Conservation (phyloP, 257 asterid species). For the Perilla frutescens region DNA sequence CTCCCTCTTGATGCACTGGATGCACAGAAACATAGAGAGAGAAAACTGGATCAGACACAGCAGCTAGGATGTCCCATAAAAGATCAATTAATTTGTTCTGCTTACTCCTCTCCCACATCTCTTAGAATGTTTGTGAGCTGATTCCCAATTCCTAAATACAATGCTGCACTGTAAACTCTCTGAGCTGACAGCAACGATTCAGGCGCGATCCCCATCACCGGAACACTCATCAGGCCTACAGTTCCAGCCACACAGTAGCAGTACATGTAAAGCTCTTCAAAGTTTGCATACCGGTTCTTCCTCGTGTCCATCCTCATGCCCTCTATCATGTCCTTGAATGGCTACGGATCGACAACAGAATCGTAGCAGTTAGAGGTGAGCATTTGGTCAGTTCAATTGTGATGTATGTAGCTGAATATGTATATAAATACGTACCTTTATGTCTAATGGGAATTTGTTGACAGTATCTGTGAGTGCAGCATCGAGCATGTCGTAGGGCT, state of each 20-base stretch:
- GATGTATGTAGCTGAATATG: no score
- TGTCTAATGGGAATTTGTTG: constrained; percentile 68
- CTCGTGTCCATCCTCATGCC: constrained; percentile 89
- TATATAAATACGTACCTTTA: constrained; percentile 49
- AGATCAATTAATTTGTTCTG: no score
- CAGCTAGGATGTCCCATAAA: background rate
- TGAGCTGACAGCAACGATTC: constrained; percentile 62
- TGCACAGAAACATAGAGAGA: background rate
- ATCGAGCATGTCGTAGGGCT: constrained; percentile 80
- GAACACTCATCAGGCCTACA: constrained; percentile 88
- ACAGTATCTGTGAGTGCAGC: constrained; percentile 82
- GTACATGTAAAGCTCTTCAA: constrained; percentile 67
- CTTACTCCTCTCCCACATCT: constrained; percentile 93
- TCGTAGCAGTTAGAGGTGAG: background rate
- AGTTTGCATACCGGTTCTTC: constrained; percentile 63
- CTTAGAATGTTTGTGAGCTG: constrained; percentile 78
- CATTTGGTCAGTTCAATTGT: no score
- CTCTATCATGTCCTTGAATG: constrained; percentile 88
- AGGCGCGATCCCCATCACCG: constrained; percentile 85
- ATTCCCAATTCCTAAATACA: constrained; percentile 73
- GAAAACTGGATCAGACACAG: background rate
- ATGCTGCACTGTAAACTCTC: constrained; percentile 61
- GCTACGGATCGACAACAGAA: constrained; percentile 41
- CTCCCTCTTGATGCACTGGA: constrained; percentile 80
- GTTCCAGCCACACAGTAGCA: constrained; percentile 90